Percentiles rank a stretch among this genome's conserved stretches.
Conservation (phyloP, 2,329 filamentous ascomycete genomes). For the Calonectria leucothoes region DNA sequence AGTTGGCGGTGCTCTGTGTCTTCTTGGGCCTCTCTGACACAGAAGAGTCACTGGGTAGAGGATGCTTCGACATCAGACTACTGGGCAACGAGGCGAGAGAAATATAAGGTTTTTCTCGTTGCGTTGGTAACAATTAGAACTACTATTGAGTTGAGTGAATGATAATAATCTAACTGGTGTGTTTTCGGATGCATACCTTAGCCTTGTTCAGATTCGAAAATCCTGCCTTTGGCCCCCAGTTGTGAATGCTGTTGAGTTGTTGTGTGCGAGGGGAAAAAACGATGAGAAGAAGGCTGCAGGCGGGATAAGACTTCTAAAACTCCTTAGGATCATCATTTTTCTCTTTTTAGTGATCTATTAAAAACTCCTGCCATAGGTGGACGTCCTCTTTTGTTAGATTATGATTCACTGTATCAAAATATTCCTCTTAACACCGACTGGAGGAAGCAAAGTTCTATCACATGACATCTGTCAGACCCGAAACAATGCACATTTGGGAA, state of each 20-base stretch:
- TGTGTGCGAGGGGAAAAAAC: background rate
- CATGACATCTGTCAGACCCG: background rate
- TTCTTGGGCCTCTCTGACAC: background rate
- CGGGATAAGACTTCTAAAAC: background rate
- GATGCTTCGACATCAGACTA: background rate
- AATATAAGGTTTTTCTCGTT: background rate
- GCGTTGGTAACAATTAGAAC: too few species aligned
- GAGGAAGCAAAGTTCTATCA: background rate
- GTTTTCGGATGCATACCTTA: background rate
- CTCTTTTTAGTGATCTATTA: background rate
- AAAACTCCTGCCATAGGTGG: background rate
- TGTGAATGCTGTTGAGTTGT: background rate
- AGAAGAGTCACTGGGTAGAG: background rate
- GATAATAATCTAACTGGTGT: background rate
- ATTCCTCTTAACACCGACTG: background rate
- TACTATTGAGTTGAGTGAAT: background rate
- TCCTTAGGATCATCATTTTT: background rate
- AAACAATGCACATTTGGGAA: background rate
- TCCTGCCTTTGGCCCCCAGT: background rate
- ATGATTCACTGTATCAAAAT: background rate
- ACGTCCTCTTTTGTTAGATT: too few species aligned
- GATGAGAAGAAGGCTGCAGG: background rate
- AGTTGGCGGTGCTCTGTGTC: background rate
- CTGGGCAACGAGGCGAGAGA: background rate
- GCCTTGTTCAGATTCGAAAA: background rate